A percentile compares a stretch with the other conserved stretches of the same genome.
Evolutionary conservation across 2,329 filamentous ascomycete genomes (phyloP).

Genomic region (Botrytis aclada): DNA sequence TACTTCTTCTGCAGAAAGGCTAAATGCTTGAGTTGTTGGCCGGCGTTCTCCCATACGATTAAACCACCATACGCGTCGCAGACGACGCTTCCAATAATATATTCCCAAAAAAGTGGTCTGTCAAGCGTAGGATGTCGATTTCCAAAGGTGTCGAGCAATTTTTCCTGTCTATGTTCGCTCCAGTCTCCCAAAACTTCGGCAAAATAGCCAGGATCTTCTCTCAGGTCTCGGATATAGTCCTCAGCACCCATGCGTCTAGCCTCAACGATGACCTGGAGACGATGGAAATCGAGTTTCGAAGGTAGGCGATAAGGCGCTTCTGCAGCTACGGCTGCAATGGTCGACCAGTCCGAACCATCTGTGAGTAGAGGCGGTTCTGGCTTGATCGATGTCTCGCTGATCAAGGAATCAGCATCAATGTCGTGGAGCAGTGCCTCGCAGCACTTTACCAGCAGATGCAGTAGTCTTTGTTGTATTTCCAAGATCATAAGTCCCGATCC

Average conservation of each 20-base stretch:
- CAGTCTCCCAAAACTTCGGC: not conserved
- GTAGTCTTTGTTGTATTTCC: conserved; percentile 48
- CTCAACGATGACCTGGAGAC: conserved; percentile 45
- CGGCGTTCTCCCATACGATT: conserved; percentile 22
- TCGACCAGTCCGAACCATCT: conserved; percentile 39
- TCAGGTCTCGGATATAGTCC: conserved; percentile 53
- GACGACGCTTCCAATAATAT: conserved; percentile 40
- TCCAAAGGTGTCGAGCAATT: conserved; percentile 43
- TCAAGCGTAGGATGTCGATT: conserved; percentile 23
- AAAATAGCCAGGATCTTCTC: conserved; percentile 19
- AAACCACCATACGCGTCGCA: conserved; percentile 34
- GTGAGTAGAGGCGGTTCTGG: conserved; percentile 41
- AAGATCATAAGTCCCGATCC: conserved; percentile 50
- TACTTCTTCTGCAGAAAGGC: conserved; percentile 39
- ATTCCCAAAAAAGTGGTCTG: conserved; percentile 41
- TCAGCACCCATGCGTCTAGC: conserved; percentile 45
- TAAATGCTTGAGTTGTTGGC: conserved; percentile 31
- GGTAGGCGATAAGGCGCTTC: conserved; percentile 55
- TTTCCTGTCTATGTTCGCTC: conserved; percentile 46
- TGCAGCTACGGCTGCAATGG: conserved; percentile 42
- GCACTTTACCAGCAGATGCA: conserved; percentile 49
- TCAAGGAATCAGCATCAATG: conserved; percentile 39
- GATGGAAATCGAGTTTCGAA: conserved; percentile 44
- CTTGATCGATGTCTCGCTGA: conserved; percentile 36
- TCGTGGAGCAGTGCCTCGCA: conserved; percentile 51